Evolutionary conservation across 2,329 filamentous ascomycete genomes (phyloP).

Genomic region (Apiospora phragmitis): DNA sequence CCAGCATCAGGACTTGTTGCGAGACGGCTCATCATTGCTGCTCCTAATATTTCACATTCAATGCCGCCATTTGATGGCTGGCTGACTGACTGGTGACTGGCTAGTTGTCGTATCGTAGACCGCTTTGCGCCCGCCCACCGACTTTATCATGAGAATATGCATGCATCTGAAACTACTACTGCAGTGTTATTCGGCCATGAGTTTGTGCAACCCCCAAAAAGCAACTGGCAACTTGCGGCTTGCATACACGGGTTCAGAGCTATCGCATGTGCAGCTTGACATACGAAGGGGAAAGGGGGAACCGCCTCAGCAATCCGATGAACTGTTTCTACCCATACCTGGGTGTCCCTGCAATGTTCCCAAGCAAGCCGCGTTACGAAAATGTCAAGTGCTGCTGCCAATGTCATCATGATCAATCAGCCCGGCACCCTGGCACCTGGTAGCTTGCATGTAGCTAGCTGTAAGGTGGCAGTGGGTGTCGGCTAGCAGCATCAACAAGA

Average conservation of each 20-base stretch:
- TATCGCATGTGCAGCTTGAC: background rate
- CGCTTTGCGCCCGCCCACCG: background rate
- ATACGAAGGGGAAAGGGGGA: background rate
- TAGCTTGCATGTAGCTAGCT: background rate
- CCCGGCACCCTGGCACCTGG: background rate
- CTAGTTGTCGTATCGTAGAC: background rate
- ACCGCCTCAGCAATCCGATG: background rate
- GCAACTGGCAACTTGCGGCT: background rate
- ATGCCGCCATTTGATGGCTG: background rate
- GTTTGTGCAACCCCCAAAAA: background rate
- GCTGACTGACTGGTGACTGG: background rate
- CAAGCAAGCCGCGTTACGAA: background rate
- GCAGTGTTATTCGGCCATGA: background rate
- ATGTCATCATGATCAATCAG: background rate
- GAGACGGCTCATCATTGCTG: background rate
- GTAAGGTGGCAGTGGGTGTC: background rate
- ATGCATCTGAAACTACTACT: slow-evolving; percentile 4
- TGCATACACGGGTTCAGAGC: slow-evolving; percentile 1
- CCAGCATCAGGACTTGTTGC: background rate
- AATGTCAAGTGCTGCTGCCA: background rate
- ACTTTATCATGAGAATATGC: background rate
- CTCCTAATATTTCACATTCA: background rate
- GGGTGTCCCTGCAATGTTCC: background rate
- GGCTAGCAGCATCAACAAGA: slow-evolving; percentile 6
- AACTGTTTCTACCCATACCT: slow-evolving; percentile 1